Evolutionary conservation across 1,284 basidiomycete species (phyloP), one percentile per base, ranked within the genome.

Genomic region (Boletellus sp.): DNA sequence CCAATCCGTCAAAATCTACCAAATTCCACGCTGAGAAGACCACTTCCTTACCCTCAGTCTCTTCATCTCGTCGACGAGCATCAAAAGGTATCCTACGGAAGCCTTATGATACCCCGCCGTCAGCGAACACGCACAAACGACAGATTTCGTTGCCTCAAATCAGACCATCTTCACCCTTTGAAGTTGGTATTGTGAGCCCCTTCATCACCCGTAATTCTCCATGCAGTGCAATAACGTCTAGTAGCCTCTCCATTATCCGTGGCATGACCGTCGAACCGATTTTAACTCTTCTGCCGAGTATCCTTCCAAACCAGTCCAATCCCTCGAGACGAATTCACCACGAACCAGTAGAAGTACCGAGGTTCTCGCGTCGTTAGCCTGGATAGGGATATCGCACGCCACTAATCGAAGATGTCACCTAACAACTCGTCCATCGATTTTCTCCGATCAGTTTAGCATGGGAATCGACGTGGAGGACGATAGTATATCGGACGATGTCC

Each of bases 391-490:
- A 6, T 22, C 60, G 1, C 44, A 41, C 28, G 30, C 38, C 11
- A 5, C 47, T 41, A 5, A 50, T 11, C 32, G 18, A 35, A 42
- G 12, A 36, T 1, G 10, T 47, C 53, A 32, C 11, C 8, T 8
- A 0, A 21, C 45, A 47, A 50, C n/a, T n/a, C n/a, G 36, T 26
- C 11, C 46, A 22, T 19, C 21, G 21, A 47, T 37, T 33, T 35
- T 47, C 10, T 33, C 55, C 1, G 52, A 53, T 39, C 48, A 24
- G 7, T 30, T 67, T 35, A 48, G 47, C 45, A 58, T 64, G 45
- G 71, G 73, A 1, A 74, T 73, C 58, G 79, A 76, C 10, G 71
- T 80, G 59, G 74, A 72, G 19, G 76, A 79, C 41, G 75, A 79
- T 37, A 73, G 63, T 12, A 68, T 81, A 47, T 68, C 76, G 2